These are phyloP conservation scores for Hypoxylon sp. DNA, from an alignment of 2,329 filamentous ascomycete genomes.

Conservation along the genomic window DNA sequence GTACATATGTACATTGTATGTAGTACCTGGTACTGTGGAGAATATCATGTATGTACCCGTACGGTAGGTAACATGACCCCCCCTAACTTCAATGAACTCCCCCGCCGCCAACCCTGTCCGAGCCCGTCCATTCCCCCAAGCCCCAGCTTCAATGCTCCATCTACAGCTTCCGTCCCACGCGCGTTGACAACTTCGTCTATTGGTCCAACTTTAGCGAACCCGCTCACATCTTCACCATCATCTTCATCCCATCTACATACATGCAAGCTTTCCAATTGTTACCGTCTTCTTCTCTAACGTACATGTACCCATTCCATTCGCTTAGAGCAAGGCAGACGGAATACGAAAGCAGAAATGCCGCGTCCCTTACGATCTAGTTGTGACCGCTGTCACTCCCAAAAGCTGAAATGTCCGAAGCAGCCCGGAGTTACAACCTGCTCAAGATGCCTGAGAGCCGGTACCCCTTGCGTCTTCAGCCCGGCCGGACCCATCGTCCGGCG, in stretches of 20 bases:
- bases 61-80: too few species aligned
- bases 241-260: constrained; percentile 1
- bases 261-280: neutral
- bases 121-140: neutral
- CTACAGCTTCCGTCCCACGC: neutral
- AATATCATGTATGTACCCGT: too few species aligned
- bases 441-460: constrained; percentile 60
- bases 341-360: constrained; percentile 39
- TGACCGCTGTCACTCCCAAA: constrained; percentile 63
- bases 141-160: too few species aligned
- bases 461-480: constrained; percentile 62
- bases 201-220: constrained; percentile 14
- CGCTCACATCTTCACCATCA: neutral
- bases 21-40: too few species aligned
- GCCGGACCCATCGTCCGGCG: constrained; percentile 44
- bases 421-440: constrained; percentile 56
- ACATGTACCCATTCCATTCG: neutral
- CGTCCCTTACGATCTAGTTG: constrained; percentile 49
- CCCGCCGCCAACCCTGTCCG: too few species aligned
- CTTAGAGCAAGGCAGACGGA: neutral
- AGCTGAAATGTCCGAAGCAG: constrained; percentile 62
- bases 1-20: too few species aligned
- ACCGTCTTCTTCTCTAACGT: neutral
- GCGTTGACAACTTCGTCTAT: neutral
- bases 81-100: too few species aligned